Evolutionary conservation across 1,284 basidiomycete species (phyloP).

Genomic region (Leccinum subrobustum): DNA sequence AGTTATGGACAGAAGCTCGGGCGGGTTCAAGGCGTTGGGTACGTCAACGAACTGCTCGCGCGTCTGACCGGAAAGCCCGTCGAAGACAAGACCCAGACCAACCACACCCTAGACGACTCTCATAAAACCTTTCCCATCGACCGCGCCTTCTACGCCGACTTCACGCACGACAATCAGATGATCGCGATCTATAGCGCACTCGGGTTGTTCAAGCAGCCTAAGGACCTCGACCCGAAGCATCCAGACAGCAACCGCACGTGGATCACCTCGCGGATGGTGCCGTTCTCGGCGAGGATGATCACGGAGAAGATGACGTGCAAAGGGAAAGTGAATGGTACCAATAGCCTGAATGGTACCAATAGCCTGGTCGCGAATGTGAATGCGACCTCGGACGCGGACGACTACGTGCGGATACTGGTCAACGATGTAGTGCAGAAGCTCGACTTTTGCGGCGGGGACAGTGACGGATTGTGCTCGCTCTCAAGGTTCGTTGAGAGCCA

Average conservation of each 20-base stretch:
- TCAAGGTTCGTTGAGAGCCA: background rate
- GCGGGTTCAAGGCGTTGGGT: slow-evolving; percentile 76
- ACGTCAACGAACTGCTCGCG: slow-evolving; percentile 81
- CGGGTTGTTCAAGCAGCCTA: slow-evolving; percentile 55
- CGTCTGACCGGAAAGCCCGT: slow-evolving; percentile 66
- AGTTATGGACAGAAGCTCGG: slow-evolving; percentile 68
- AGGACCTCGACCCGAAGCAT: slow-evolving; percentile 41
- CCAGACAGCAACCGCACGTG: slow-evolving; percentile 28
- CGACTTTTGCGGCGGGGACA: background rate
- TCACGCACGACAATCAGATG: slow-evolving; percentile 82
- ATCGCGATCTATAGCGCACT: slow-evolving; percentile 71
- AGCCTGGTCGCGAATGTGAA: too few relatives aligned
- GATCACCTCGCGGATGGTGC: background rate
- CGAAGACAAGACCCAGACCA: slow-evolving; percentile 72
- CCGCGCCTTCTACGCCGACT: slow-evolving; percentile 39
- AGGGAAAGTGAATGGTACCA: background rate
- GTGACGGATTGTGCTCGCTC: background rate
- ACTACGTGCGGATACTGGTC: background rate
- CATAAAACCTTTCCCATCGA: slow-evolving; percentile 71
- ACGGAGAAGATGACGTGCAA: background rate
- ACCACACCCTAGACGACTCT: slow-evolving; percentile 68
- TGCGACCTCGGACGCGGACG: background rate
- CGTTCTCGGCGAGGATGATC: background rate
- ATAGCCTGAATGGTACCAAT: background rate
- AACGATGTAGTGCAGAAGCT: background rate